A percentile compares a stretch with the other conserved stretches of the same genome.
These are phyloP conservation scores for Fraxinus angustifolia DNA, from an alignment of 305 asterid species.

Conservation along the genomic window DNA sequence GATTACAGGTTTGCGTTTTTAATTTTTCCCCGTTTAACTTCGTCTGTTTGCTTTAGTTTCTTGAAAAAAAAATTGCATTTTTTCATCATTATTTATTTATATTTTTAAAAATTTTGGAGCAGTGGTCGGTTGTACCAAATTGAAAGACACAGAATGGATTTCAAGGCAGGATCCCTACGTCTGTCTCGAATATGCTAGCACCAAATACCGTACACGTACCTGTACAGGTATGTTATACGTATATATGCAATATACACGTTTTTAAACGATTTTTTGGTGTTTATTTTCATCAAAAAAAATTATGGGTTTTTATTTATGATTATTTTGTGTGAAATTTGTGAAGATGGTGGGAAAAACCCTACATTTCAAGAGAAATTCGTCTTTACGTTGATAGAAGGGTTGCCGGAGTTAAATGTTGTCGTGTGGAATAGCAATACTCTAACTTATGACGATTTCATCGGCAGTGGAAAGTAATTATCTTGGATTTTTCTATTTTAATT, in stretches of 20 bases:
- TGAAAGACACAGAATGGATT: constrained; percentile 51
- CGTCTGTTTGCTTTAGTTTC: neutral
- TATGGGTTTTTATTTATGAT: neutral
- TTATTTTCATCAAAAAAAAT: neutral
- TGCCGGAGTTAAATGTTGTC: constrained; percentile 57
- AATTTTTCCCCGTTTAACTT: constrained; percentile 3
- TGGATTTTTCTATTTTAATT: constrained; percentile 8
- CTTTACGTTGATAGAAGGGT: constrained; percentile 74
- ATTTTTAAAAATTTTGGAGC: neutral
- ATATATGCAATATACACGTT: neutral
- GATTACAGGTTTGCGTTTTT: constrained; percentile 52
- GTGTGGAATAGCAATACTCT: constrained; percentile 94
- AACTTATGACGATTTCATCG: constrained; percentile 72
- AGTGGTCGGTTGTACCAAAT: constrained; percentile 27
- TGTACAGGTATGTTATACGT: neutral
- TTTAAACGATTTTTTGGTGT: neutral
- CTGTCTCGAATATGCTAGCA: constrained; percentile 33
- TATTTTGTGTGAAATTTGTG: neutral
- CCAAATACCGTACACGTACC: neutral
- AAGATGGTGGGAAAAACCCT: constrained; percentile 53
- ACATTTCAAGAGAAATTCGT: constrained; percentile 89
- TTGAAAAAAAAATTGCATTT: neutral
- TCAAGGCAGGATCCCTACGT: constrained; percentile 61
- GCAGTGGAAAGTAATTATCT: constrained; percentile 70
- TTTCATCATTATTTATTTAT: neutral